phyloP scores from a whole-genome alignment of 768 basidiomycete species.

The Neoboletus magnificus region DNA sequence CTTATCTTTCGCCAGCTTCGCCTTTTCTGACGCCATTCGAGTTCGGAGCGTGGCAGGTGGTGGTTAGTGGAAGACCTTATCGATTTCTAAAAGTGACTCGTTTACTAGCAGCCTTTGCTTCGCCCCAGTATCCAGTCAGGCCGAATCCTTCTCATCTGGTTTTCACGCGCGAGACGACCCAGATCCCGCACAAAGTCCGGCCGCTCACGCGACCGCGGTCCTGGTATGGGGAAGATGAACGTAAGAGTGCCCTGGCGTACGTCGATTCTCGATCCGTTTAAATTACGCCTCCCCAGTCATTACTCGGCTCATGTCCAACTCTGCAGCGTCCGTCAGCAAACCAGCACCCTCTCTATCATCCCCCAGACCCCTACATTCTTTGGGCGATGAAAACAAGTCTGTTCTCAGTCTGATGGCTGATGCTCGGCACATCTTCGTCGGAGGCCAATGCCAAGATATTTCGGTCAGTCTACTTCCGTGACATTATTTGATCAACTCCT shows the following conservation, averaged over 20 bases:
- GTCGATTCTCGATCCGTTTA: slow-evolving; percentile 7
- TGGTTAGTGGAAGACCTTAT: slow-evolving; percentile 1
- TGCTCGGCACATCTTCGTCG: slow-evolving; percentile 72
- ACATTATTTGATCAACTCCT: neutral
- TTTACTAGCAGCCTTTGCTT: neutral
- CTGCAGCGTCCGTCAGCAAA: slow-evolving; percentile 56
- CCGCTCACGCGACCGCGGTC: slow-evolving; percentile 1
- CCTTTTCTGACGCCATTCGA: slow-evolving; percentile 35
- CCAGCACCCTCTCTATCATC: slow-evolving; percentile 44
- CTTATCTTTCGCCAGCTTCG: slow-evolving; percentile 34
- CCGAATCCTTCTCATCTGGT: neutral
- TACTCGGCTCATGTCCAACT: slow-evolving; percentile 14
- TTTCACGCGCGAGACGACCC: neutral
- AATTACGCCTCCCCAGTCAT: neutral
- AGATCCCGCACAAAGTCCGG: neutral
- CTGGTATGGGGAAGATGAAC: slow-evolving; percentile 4
- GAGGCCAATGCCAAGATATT: slow-evolving; percentile 75
- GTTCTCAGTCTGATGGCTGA: slow-evolving; percentile 76
- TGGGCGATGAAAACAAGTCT: slow-evolving; percentile 67
- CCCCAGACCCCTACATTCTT: slow-evolving; percentile 61
- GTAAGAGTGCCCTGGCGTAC: slow-evolving; percentile 25
- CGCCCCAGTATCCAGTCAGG: neutral
- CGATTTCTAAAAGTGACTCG: neutral
- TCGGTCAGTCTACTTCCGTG: slow-evolving; percentile 44
- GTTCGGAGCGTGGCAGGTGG: slow-evolving; percentile 1